Percentiles rank a stretch among this genome's conserved stretches.
phyloP scores from a whole-genome alignment of 352 stramenopile species.

The Globisporangium recalcitrans region DNA sequence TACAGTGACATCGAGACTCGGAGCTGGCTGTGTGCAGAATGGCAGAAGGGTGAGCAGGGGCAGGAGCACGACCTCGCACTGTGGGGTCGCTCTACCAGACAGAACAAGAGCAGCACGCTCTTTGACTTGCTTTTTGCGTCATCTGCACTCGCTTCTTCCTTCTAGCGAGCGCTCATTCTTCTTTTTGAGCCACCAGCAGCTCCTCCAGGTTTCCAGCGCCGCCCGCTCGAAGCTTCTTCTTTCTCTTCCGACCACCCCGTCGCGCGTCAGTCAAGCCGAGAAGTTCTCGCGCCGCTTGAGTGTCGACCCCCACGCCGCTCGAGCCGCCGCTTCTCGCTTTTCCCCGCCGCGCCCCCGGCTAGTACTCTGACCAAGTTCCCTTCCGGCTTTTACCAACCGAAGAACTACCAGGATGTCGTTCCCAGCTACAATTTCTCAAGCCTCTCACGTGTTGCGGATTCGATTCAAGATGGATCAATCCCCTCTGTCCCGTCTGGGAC shows the following conservation, averaged over 20 bases:
- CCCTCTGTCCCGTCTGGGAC: constrained; percentile 15
- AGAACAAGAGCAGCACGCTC: neutral
- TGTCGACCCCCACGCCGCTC: constrained; percentile 9
- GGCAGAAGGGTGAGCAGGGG: no score
- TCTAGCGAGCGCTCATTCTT: constrained; percentile 2
- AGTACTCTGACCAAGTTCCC: constrained; percentile 31
- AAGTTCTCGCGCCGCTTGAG: neutral
- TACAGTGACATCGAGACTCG: no score
- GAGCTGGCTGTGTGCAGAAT: no score
- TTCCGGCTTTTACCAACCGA: constrained; percentile 34
- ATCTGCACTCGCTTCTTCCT: no score
- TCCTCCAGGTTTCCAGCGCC: neutral
- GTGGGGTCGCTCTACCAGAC: neutral
- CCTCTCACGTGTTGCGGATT: constrained; percentile 5
- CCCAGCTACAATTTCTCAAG: constrained; percentile 16
- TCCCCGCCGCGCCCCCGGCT: constrained; percentile 19
- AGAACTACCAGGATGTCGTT: constrained; percentile 30
- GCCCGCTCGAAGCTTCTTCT: neutral
- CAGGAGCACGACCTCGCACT: neutral
- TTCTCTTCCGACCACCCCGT: neutral
- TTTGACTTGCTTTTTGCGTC: no score
- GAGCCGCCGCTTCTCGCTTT: constrained; percentile 36
- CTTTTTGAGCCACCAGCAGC: constrained; percentile 2
- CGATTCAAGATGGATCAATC: constrained; percentile 13
- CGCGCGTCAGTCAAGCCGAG: constrained; percentile 3